Evolutionary conservation across 306 rosid genomes (phyloP), one percentile per base, ranked within the genome.

Genomic region (Delonix regia): DNA sequence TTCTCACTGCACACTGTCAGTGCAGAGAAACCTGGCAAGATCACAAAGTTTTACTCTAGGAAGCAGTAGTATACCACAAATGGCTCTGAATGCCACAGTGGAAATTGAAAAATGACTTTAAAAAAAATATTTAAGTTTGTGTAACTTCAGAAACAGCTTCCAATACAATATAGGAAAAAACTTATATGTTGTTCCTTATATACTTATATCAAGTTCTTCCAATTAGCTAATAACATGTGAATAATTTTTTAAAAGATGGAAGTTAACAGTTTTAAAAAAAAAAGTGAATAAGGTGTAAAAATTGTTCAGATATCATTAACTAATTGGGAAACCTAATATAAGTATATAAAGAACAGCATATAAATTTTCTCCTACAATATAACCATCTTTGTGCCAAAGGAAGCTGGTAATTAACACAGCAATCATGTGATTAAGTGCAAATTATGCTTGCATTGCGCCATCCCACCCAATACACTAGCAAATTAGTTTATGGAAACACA

Each of bases 1-100:
- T 96, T 96, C 99, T 93, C 99, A 41, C 99, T 90, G 99, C 88
- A 93, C 99, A 93, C 98, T 96, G 98, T 79, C 99, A 93, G 90
- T 96, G 85, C 98, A 96, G 92, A 91, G 98, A 93, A 93, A 96
- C 99, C 99, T 96, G 97, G 94, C 94, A 93, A 96, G 96, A 83
- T 88, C 97, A 81, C 18, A 22, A 15, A 60, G 71, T 9, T 69
- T 89, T 82, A 86, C 70, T 91, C 36, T 96, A 84, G 99, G 99
- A 96, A 93, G 97, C 94, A 71, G 75, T 81, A 55, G 82, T 25
- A 75, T 70, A 73, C 93, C 89, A 86, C 90, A 80, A 48, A 63
- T 78, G 93, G 97, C 94, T 87, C 81, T 68, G 84, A 81, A 91
- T 90, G 88, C 93, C 92, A 87, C 15, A 80, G 88, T 88, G 83